Evolutionary conservation across 306 rosid genomes (phyloP).

Genomic region (Castanea sativa): DNA sequence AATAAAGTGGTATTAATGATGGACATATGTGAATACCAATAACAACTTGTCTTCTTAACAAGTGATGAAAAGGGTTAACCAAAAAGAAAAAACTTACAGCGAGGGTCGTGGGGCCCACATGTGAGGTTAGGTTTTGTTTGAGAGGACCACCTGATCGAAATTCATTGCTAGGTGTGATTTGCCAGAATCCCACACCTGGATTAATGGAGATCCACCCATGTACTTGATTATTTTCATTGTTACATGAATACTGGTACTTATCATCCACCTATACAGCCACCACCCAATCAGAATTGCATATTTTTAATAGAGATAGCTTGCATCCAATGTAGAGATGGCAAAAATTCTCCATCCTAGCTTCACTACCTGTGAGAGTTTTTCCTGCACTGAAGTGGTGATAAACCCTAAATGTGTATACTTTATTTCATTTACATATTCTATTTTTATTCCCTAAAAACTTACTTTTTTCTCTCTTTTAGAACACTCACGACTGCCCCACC

Average conservation of each 20-base stretch:
- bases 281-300: not conserved
- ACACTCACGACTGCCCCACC: too few species aligned
- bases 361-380: too few species aligned
- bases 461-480: too few species aligned
- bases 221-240: constrained; percentile 68
- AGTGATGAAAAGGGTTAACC: not conserved
- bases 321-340: too few species aligned
- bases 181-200: constrained; percentile 69
- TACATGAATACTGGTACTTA: constrained; percentile 91
- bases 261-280: constrained; percentile 67
- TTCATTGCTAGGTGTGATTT: constrained; percentile 68
- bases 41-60: too few species aligned
- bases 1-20: too few species aligned
- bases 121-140: constrained; percentile 81
- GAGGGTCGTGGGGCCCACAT: constrained; percentile 82
- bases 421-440: too few species aligned
- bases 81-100: constrained; percentile 39
- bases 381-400: too few species aligned
- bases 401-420: too few species aligned
- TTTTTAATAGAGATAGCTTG: not conserved
- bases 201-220: constrained; percentile 83
- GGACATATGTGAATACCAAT: too few species aligned
- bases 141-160: constrained; percentile 84
- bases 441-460: too few species aligned
- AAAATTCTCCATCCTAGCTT: too few species aligned